Percentiles rank a stretch among this genome's conserved stretches.
Conservation (phyloP, 768 basidiomycete genomes). For the Cystobasidiopsis lactophilus region DNA sequence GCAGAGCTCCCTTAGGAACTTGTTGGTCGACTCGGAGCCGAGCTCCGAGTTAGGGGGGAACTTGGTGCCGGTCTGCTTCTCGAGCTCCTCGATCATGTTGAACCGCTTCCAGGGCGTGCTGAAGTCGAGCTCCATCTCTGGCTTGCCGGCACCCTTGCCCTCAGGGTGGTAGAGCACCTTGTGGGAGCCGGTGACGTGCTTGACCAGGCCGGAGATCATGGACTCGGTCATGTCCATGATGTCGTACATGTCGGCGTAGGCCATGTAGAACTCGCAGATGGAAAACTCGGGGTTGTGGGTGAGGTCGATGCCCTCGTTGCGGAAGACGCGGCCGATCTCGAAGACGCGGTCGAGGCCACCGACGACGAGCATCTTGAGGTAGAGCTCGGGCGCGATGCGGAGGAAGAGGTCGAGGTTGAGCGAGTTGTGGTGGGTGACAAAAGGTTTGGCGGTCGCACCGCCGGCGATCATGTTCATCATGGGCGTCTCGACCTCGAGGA, state of each 20-base stretch:
- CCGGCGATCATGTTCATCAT: slow-evolving; percentile 93
- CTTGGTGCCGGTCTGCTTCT: slow-evolving; percentile 72
- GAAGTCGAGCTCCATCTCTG: slow-evolving; percentile 59
- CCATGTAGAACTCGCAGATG: slow-evolving; percentile 99
- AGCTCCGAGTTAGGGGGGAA: slow-evolving; percentile 84
- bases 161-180: slow-evolving; percentile 75
- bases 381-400: slow-evolving; percentile 90
- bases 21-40: slow-evolving; percentile 66
- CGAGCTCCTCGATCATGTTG: slow-evolving; percentile 91
- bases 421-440: slow-evolving; percentile 97
- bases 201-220: slow-evolving; percentile 75
- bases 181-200: slow-evolving; percentile 60
- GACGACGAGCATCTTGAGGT: slow-evolving; percentile 90
- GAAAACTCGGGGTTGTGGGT: slow-evolving; percentile 99
- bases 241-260: slow-evolving; percentile 97
- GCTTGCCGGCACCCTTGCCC: slow-evolving; percentile 46
- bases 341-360: slow-evolving; percentile 95
- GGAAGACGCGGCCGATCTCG: slow-evolving; percentile 93
- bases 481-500: slow-evolving; percentile 94
- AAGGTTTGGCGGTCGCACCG: slow-evolving; percentile 95
- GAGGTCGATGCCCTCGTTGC: slow-evolving; percentile 95
- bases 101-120: slow-evolving; percentile 89
- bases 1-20: slow-evolving; percentile 64
- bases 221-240: slow-evolving; percentile 90
- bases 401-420: slow-evolving; percentile 89